These are phyloP conservation scores for Bacidia rubella DNA, from an alignment of 495 filamentous ascomycete genomes.

Conservation along the genomic window DNA sequence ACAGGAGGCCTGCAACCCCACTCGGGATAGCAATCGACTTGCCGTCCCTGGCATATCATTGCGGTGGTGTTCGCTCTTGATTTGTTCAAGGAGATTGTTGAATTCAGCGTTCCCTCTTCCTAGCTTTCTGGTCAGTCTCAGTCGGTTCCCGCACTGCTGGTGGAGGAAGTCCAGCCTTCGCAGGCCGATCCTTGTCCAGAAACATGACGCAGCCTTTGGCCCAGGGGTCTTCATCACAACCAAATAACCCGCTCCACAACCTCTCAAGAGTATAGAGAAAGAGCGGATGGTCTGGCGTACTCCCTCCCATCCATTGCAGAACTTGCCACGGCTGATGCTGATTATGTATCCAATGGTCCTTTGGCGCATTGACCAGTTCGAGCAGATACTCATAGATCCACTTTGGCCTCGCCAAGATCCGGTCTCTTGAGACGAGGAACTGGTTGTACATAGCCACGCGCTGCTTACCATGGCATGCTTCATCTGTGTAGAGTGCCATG, in stretches of 20 bases:
- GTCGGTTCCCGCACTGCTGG: neutral
- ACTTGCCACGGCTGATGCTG: conserved; percentile 2
- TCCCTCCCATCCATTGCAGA: neutral
- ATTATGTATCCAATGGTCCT: conserved; percentile 8
- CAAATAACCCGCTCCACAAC: conserved; percentile 7
- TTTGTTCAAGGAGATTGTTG: too few relatives aligned
- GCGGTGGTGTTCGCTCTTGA: too few relatives aligned
- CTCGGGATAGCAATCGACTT: too few relatives aligned
- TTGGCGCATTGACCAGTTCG: conserved; percentile 3
- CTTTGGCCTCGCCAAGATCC: neutral
- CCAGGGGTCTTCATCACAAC: conserved; percentile 2
- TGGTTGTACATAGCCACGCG: conserved; percentile 3
- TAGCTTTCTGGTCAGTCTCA: too few relatives aligned
- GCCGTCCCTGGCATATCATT: too few relatives aligned
- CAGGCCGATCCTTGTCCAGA: neutral
- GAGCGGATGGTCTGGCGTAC: conserved; percentile 6
- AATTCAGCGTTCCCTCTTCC: too few relatives aligned
- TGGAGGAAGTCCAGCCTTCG: neutral
- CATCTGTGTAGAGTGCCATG: neutral
- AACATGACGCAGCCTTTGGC: neutral
- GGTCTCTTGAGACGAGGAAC: conserved; percentile 5
- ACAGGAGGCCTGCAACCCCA: too few relatives aligned
- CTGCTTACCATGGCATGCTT: conserved; percentile 2
- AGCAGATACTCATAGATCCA: conserved; percentile 8
- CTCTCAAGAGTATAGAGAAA: conserved; percentile 9